Conservation (phyloP, 148 eudicot species). For the Mesembryanthemum crystallinum region DNA sequence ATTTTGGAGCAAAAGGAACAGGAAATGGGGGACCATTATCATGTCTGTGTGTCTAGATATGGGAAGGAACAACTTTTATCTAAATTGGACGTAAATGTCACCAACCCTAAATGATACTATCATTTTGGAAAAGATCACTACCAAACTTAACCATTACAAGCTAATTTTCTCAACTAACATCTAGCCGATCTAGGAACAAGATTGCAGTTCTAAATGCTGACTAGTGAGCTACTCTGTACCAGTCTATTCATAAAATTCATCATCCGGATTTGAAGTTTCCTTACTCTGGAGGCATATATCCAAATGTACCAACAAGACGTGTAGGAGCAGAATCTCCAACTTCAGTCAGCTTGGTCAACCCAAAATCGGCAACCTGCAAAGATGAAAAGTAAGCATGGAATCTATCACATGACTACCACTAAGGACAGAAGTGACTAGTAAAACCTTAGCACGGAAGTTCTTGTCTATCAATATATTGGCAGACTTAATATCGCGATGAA, state of each 20-base stretch:
- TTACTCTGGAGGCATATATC: slow-evolving; percentile 60
- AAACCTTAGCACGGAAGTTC: slow-evolving; percentile 42
- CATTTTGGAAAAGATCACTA: not conserved
- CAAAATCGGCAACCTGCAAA: slow-evolving; percentile 80
- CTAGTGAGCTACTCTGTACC: not conserved
- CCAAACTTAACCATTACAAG: slow-evolving; percentile 6
- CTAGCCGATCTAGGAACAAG: too few species aligned
- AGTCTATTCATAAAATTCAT: slow-evolving; percentile 2
- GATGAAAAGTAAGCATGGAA: slow-evolving; percentile 17
- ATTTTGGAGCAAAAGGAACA: not conserved
- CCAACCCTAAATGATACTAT: not conserved
- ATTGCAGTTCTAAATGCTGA: not conserved
- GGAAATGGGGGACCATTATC: not conserved
- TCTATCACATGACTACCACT: not conserved
- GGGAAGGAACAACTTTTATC: not conserved
- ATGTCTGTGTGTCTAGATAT: not conserved
- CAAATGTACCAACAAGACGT: slow-evolving; percentile 47
- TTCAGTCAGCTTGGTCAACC: slow-evolving; percentile 61
- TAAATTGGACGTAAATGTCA: not conserved
- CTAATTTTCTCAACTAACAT: not conserved
- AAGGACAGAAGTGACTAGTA: not conserved
- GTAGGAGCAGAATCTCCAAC: slow-evolving; percentile 55
- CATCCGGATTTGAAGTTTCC: slow-evolving; percentile 11
- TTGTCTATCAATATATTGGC: slow-evolving; percentile 44
- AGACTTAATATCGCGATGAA: slow-evolving; percentile 48